Evolutionary conservation across 2,329 filamentous ascomycete species (phyloP), one percentile per base, ranked within the genome.

Genomic region (Trichophyton schoenleinii): DNA sequence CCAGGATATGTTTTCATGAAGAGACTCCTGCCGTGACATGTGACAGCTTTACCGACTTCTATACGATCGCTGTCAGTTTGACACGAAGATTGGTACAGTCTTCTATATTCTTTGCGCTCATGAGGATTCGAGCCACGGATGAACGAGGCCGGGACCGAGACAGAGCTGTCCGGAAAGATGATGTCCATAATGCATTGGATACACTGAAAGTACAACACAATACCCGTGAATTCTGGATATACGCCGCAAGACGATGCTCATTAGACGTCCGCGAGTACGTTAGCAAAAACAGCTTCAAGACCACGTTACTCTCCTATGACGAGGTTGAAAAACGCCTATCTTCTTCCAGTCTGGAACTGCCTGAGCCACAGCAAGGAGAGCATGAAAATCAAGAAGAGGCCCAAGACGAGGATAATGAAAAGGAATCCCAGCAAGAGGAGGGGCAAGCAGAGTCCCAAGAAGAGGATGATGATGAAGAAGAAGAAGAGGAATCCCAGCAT

Each of bases 41-140:
- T 5, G 91, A 88, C 1, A 85, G 88, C 0, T 80, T 95, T n/a
- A 80, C 83, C 3, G 89, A 94, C 66, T 86, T 96, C 52, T 80
- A 91, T 68, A 81, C 82, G 7, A 72, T 96, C 1, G 78, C 81
- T 0, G 71, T 87, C 0, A 87, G 82, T 60, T 66, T 94, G 13
- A 91, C 88, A 0, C 83, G 82, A 62, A 81, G 88, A 11, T 74
- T 96, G 1, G 77, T 94, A 1, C 83, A 88, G 55, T 83, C 87
- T 0, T 78, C 83, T 0, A 74, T 94, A 0, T 87, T 87, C 67
- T 82, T 89, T 62, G 83, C 86, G n/a, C 81, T 83, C 70, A 87
- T 87, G 1, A 80, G 89, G 48, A 74, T 90, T 25, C 80, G 84
- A 59, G 84, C 42, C 73, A 70, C 66, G 71, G 71, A 42, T 67